phyloP scores from a whole-genome alignment of 2,329 filamentous ascomycete genomes.

The Remersonia thermophila region DNA sequence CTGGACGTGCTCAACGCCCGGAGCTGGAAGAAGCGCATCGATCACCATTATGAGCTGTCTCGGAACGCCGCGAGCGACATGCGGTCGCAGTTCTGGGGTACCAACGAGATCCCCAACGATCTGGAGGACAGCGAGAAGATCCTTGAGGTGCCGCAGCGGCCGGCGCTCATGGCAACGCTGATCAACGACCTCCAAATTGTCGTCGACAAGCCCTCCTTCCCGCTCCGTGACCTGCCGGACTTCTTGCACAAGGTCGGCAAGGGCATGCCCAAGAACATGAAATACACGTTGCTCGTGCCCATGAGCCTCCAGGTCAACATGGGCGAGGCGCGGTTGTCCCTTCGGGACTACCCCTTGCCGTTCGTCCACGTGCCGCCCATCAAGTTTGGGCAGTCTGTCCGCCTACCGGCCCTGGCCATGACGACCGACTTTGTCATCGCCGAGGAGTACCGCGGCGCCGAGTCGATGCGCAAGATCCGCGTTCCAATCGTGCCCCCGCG shows the following conservation, averaged over 20 bases:
- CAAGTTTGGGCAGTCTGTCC: conserved; percentile 64
- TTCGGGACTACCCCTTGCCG: conserved; percentile 89
- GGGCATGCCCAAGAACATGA: conserved; percentile 83
- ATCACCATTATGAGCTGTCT: conserved; percentile 57
- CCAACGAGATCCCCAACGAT: conserved; percentile 70
- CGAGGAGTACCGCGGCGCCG: conserved; percentile 73
- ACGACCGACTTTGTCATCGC: conserved; percentile 90
- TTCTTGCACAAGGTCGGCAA: conserved; percentile 90
- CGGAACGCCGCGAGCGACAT: conserved; percentile 66
- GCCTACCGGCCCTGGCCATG: conserved; percentile 69
- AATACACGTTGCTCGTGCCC: conserved; percentile 80
- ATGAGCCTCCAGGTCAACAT: conserved; percentile 83
- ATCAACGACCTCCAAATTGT: conserved; percentile 76
- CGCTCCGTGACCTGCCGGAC: conserved; percentile 64
- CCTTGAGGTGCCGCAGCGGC: conserved; percentile 71
- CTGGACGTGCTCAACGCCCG: conserved; percentile 73
- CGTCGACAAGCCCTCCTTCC: conserved; percentile 88
- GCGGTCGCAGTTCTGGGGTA: conserved; percentile 67
- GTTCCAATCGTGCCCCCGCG: conserved; percentile 71
- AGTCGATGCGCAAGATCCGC: conserved; percentile 67
- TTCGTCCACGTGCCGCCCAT: conserved; percentile 81
- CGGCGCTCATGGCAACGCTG: conserved; percentile 66
- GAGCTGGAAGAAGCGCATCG: conserved; percentile 87
- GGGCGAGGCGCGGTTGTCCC: conserved; percentile 73
- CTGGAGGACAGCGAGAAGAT: conserved; percentile 74